Conservation (phyloP, 2,329 filamentous ascomycete genomes). For the Nemania diffusa region DNA sequence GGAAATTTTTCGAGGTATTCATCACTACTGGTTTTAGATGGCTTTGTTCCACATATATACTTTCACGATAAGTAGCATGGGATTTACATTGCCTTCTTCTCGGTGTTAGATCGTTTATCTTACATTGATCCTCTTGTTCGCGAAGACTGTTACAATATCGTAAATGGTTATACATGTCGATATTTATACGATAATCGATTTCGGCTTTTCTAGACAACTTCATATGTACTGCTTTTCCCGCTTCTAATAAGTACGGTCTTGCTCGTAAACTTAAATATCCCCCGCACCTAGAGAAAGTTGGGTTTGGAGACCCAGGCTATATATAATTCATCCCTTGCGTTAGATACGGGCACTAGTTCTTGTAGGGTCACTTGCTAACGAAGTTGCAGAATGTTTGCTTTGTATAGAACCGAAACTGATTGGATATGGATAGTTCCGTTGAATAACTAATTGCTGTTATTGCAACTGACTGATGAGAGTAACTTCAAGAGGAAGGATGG, state of each 20-base stretch:
- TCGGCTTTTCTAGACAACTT: too few species aligned
- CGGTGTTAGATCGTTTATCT: neutral
- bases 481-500: neutral
- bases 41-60: neutral
- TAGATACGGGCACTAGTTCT: neutral
- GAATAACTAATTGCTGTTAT: neutral
- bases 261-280: neutral
- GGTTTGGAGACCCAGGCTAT: neutral
- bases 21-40: neutral
- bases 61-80: neutral
- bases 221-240: too few species aligned
- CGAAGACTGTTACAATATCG: neutral
- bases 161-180: neutral
- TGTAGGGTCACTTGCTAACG: neutral
- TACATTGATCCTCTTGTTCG: neutral
- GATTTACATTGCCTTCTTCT: neutral
- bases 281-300: neutral
- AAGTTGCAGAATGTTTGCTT: neutral
- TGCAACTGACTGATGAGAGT: neutral
- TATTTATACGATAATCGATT: neutral
- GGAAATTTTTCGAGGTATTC: neutral
- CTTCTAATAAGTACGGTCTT: neutral
- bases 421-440: too few species aligned
- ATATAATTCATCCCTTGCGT: neutral
- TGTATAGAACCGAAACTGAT: too few species aligned